Conservation (phyloP, 2,329 filamentous ascomycete species). For the Phyllachora maydis region DNA sequence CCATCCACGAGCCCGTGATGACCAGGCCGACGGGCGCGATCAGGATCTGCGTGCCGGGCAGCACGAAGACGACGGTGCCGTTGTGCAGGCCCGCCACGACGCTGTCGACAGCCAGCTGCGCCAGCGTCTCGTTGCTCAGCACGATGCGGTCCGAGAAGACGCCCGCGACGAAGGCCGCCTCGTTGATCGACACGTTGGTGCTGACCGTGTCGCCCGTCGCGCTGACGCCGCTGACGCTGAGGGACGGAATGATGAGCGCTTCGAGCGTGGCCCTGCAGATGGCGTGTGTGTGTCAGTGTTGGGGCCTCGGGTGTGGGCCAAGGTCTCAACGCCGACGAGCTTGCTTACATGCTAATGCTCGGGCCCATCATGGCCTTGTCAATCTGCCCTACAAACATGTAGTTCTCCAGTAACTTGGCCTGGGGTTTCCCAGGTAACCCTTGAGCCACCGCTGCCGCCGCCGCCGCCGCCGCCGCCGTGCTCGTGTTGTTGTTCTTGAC, state of each 20-base stretch:
- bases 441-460: too few relatives aligned
- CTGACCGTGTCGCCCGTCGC: constrained; percentile 26
- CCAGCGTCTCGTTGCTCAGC: constrained; percentile 25
- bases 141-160: constrained; percentile 41
- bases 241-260: constrained; percentile 42
- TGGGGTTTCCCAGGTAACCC: too few relatives aligned
- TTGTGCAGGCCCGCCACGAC: constrained; percentile 22
- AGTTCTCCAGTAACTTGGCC: constrained; percentile 43
- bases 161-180: constrained; percentile 51
- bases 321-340: too few relatives aligned
- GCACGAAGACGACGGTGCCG: constrained; percentile 39
- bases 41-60: constrained; percentile 47
- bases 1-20: constrained; percentile 40
- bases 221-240: constrained; percentile 41
- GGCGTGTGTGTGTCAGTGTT: too few relatives aligned
- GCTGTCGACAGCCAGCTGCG: constrained; percentile 26
- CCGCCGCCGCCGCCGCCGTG: too few relatives aligned
- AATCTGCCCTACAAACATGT: constrained; percentile 50
- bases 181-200: constrained; percentile 47
- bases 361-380: constrained; percentile 28
- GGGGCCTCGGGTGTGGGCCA: too few relatives aligned
- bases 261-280: constrained; percentile 39
- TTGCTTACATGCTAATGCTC: neutral
- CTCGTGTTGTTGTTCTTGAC: too few relatives aligned
- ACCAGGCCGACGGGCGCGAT: constrained; percentile 52